Evolutionary conservation across 2,329 filamentous ascomycete species (phyloP).

Genomic region (Aschersonia sp.): DNA sequence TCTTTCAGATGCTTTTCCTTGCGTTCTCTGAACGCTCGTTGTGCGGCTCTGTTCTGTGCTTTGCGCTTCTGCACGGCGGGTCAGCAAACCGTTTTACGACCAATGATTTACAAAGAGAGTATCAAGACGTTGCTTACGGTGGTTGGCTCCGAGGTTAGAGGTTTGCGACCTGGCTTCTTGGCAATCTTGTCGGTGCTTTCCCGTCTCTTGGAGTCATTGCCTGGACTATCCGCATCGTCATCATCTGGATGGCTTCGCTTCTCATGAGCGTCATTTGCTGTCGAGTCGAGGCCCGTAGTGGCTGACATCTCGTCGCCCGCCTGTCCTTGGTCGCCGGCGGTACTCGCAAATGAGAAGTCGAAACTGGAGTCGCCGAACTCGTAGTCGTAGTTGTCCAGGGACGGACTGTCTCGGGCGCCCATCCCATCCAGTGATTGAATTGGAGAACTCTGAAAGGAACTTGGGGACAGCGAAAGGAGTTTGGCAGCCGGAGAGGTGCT

Average conservation of each 20-base stretch:
- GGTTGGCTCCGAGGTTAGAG: slow-evolving; percentile 86
- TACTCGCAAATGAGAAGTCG: slow-evolving; percentile 44
- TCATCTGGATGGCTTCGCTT: slow-evolving; percentile 63
- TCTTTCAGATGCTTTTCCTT: slow-evolving; percentile 87
- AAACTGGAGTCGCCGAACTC: slow-evolving; percentile 66
- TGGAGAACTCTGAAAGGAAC: slow-evolving; percentile 35
- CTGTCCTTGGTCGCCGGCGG: slow-evolving; percentile 33
- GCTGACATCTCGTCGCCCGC: slow-evolving; percentile 65
- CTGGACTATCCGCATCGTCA: slow-evolving; percentile 45
- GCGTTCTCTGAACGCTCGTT: slow-evolving; percentile 84
- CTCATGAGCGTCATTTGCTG: slow-evolving; percentile 38
- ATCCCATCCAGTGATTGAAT: slow-evolving; percentile 19
- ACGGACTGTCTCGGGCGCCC: slow-evolving; percentile 62
- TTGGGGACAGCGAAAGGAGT: slow-evolving; percentile 29
- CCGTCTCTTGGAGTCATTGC: slow-evolving; percentile 50
- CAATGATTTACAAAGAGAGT: too few species aligned
- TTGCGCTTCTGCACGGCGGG: slow-evolving; percentile 62
- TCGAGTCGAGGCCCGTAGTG: slow-evolving; percentile 40
- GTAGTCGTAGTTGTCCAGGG: slow-evolving; percentile 63
- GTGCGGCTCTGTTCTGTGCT: slow-evolving; percentile 85
- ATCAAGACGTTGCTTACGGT: slow-evolving; percentile 51
- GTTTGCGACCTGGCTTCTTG: slow-evolving; percentile 95
- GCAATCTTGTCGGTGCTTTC: slow-evolving; percentile 74
- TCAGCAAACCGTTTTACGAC: slow-evolving; percentile 1
- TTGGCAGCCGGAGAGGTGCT: slow-evolving; percentile 21